These are phyloP conservation scores for Sphagnum contortum DNA, from an alignment of 225 moss, liverwort and hornwort genomes.

Conservation along the genomic window DNA sequence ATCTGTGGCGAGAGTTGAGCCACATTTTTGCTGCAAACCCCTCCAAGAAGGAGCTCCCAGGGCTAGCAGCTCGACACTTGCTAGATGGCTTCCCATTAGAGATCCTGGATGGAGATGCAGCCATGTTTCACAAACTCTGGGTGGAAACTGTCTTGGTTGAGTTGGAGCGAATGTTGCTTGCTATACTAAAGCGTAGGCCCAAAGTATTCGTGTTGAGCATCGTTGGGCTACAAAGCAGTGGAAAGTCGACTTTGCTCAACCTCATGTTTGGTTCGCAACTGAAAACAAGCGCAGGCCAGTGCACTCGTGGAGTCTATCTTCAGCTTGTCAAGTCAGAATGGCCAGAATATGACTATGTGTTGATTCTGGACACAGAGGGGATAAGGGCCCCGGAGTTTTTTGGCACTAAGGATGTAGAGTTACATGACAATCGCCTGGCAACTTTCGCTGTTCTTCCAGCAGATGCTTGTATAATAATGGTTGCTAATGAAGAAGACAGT, in stretches of 20 bases:
- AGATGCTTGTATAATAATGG: conserved; percentile 10
- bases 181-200: not conserved
- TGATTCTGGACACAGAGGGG: conserved; percentile 15
- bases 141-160: conserved; percentile 2
- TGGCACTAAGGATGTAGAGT: not conserved
- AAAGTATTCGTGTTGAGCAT: conserved; percentile 19
- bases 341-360: conserved; percentile 13
- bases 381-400: conserved; percentile 9
- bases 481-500: not conserved
- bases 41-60: not conserved
- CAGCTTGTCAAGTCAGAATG: conserved; percentile 24
- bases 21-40: conserved; percentile 8
- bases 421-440: conserved; percentile 12
- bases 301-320: conserved; percentile 22
- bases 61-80: conserved; percentile 6
- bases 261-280: conserved; percentile 20
- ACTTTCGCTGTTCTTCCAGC: conserved; percentile 15
- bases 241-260: conserved; percentile 24
- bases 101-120: conserved; percentile 11
- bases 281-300: conserved; percentile 15
- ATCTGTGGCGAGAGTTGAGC: conserved; percentile 13
- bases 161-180: not conserved
- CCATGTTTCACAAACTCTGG: conserved; percentile 8
- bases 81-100: conserved; percentile 10
- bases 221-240: conserved; percentile 21